phyloP scores from a whole-genome alignment of 1,139 yeast species.

The Yamadazyma triangularis region DNA sequence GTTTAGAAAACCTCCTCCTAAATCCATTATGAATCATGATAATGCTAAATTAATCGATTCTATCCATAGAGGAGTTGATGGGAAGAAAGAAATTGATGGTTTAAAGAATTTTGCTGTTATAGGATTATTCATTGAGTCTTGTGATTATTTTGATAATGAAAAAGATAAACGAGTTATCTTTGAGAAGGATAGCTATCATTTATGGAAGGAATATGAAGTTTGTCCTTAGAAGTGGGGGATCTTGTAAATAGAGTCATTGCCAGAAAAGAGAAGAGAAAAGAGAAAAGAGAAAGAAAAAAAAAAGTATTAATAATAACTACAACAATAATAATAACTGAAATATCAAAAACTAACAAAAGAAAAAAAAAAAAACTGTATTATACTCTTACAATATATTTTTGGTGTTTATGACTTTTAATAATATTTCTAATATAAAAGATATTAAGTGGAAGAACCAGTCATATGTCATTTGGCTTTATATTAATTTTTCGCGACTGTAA shows the following conservation, averaged over 20 bases:
- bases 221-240: constrained; percentile 68
- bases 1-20: constrained; percentile 72
- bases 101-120: constrained; percentile 65
- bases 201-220: constrained; percentile 74
- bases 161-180: constrained; percentile 54
- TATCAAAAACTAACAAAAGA: no score
- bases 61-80: constrained; percentile 80
- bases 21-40: constrained; percentile 52
- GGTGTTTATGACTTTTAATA: no score
- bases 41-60: constrained; percentile 59
- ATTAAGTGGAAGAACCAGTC: no score
- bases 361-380: no score
- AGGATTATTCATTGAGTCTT: constrained; percentile 65
- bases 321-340: no score
- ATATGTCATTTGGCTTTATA: no score
- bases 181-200: constrained; percentile 51
- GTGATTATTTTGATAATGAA: constrained; percentile 64
- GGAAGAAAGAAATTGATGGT: constrained; percentile 65
- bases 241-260: no score
- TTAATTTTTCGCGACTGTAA: constrained; percentile 8
- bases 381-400: no score
- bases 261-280: no score
- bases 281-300: no score
- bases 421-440: no score
- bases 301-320: no score